A percentile compares a stretch with the other conserved stretches of the same genome.
Evolutionary conservation across 495 filamentous ascomycete genomes (phyloP).

Genomic region (Hypoxylon fragiforme): DNA sequence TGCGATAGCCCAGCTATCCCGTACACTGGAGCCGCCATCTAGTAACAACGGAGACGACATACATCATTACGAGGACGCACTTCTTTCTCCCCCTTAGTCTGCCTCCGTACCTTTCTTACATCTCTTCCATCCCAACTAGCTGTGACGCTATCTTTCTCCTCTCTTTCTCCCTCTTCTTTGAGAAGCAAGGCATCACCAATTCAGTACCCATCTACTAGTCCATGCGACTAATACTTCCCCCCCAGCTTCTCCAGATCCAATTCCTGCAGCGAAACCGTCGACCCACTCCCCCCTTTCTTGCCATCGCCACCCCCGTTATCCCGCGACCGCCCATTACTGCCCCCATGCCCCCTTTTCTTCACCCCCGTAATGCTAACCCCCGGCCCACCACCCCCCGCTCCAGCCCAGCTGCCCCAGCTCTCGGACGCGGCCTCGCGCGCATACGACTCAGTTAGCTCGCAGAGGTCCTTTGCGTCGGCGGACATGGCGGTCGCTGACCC

Average conservation of each 20-base stretch:
- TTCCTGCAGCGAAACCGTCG: slow-evolving; percentile 25
- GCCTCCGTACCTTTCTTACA: too few relatives aligned
- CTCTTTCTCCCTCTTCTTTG: too few relatives aligned
- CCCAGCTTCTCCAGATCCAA: slow-evolving; percentile 34
- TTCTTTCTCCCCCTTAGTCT: not conserved
- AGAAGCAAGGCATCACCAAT: not conserved
- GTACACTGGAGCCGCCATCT: not conserved
- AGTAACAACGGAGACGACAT: not conserved
- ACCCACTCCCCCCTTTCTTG: slow-evolving; percentile 17
- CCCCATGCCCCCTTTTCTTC: slow-evolving; percentile 12
- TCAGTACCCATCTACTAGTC: not conserved
- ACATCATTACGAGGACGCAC: not conserved
- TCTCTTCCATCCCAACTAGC: too few relatives aligned
- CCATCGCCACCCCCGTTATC: slow-evolving; percentile 9
- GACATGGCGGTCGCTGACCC: not conserved
- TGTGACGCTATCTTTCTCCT: too few relatives aligned
- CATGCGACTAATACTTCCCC: slow-evolving; percentile 9
- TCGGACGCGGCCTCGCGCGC: slow-evolving; percentile 27
- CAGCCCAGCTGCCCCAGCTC: slow-evolving; percentile 40
- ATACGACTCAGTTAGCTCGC: slow-evolving; percentile 32
- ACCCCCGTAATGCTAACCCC: slow-evolving; percentile 13
- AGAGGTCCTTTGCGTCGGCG: slow-evolving; percentile 26
- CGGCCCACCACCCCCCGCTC: slow-evolving; percentile 32
- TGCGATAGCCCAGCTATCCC: slow-evolving; percentile 5
- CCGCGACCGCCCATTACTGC: not conserved